A percentile compares a stretch with the other conserved stretches of the same genome.
Evolutionary conservation across 495 filamentous ascomycete species (phyloP).

Genomic region (Hypoxylon crocopeplum): DNA sequence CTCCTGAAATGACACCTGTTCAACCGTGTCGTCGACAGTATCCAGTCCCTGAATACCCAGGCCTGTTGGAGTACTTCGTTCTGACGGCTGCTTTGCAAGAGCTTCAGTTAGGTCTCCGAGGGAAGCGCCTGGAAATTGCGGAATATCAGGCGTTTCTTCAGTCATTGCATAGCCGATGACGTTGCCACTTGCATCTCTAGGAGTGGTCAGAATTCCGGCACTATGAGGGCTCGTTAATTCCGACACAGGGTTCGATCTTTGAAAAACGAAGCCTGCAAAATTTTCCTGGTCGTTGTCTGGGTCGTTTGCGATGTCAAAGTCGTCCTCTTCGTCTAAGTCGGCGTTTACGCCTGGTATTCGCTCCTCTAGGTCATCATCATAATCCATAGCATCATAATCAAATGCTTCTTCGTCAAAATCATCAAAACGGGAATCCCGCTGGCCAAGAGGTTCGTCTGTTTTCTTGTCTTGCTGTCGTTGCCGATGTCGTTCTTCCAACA

Average conservation of each 20-base stretch:
- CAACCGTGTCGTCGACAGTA: conserved; percentile 19
- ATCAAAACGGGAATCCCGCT: conserved; percentile 57
- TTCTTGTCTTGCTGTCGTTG: conserved; percentile 68
- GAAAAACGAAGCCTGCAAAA: conserved; percentile 60
- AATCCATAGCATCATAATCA: conserved; percentile 73
- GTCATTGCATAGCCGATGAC: conserved; percentile 59
- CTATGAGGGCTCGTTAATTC: conserved; percentile 54
- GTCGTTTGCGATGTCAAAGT: conserved; percentile 39
- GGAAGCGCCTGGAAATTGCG: conserved; percentile 8
- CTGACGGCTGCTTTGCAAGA: conserved; percentile 4
- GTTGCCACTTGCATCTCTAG: conserved; percentile 58
- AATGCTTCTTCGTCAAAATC: conserved; percentile 72
- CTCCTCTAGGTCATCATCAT: conserved; percentile 77
- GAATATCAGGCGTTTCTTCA: conserved; percentile 44
- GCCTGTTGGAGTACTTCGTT: conserved; percentile 33
- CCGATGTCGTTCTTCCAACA: conserved; percentile 85
- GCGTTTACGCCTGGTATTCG: conserved; percentile 76
- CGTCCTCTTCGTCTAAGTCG: conserved; percentile 63
- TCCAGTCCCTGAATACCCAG: conserved; percentile 47
- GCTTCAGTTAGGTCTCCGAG: neutral
- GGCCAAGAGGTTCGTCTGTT: conserved; percentile 32
- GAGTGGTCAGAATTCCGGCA: conserved; percentile 56
- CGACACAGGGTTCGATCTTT: conserved; percentile 58
- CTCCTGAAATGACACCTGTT: conserved; percentile 11
- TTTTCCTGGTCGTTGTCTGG: conserved; percentile 60